Percentiles rank a stretch among this genome's conserved stretches.
Evolutionary conservation across 805 yeast species (phyloP).

Genomic region (Starmerella tilneyi): DNA sequence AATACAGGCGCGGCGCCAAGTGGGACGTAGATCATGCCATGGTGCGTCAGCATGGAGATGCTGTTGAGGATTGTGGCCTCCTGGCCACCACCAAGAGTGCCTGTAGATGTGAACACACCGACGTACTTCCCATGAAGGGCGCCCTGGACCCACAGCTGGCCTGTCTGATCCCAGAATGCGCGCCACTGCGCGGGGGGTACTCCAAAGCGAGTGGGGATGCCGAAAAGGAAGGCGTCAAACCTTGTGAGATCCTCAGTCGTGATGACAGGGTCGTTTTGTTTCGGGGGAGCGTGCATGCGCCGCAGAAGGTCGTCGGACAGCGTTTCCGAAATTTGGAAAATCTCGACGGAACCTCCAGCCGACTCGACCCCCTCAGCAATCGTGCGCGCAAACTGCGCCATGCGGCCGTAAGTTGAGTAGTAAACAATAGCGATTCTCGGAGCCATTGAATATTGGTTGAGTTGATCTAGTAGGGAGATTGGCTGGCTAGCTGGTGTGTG

Average conservation of each 20-base stretch:
- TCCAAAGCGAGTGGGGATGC: constrained; percentile 74
- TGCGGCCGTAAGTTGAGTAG: constrained; percentile 76
- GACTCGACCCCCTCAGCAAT: constrained; percentile 58
- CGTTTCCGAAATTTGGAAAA: constrained; percentile 76
- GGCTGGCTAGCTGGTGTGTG: too few species aligned
- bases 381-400: constrained; percentile 56
- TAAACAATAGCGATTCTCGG: constrained; percentile 62
- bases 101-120: constrained; percentile 61
- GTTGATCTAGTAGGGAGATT: neutral
- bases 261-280: constrained; percentile 43
- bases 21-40: constrained; percentile 68
- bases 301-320: constrained; percentile 49
- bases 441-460: constrained; percentile 17
- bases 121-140: constrained; percentile 61
- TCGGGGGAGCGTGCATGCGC: constrained; percentile 53
- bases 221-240: constrained; percentile 70
- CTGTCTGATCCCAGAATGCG: constrained; percentile 67
- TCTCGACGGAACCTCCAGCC: constrained; percentile 58
- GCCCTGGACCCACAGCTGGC: constrained; percentile 65
- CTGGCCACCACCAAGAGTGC: constrained; percentile 69
- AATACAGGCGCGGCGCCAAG: constrained; percentile 57
- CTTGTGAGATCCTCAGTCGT: constrained; percentile 44
- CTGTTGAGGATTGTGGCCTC: constrained; percentile 54
- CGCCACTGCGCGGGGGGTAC: constrained; percentile 65
- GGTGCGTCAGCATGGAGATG: constrained; percentile 55